Percentiles rank a stretch among this genome's conserved stretches.
Evolutionary conservation across 768 basidiomycete genomes (phyloP).

Genomic region (Tricholoma bakamatsutake): DNA sequence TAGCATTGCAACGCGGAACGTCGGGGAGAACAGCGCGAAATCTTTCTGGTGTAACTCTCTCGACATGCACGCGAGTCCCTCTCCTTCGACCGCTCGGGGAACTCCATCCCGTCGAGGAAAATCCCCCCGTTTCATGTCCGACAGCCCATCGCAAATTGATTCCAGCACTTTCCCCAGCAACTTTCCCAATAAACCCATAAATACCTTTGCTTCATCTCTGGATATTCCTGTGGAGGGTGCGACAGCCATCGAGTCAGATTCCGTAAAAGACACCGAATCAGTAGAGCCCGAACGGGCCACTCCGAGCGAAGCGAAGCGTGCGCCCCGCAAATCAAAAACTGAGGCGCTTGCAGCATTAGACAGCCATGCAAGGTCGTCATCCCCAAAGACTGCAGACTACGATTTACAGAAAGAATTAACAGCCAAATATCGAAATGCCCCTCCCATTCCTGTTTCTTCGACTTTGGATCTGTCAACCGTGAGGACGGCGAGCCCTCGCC

Average conservation of each 20-base stretch:
- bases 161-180: conserved; percentile 40
- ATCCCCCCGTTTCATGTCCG: conserved; percentile 50
- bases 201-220: conserved; percentile 61
- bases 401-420: conserved; percentile 42
- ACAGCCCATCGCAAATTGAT: conserved; percentile 42
- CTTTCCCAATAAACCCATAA: conserved; percentile 43
- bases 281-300: conserved; percentile 32
- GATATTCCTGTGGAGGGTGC: conserved; percentile 76
- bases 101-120: conserved; percentile 59
- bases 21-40: conserved; percentile 29
- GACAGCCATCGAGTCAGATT: conserved; percentile 50
- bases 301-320: conserved; percentile 50
- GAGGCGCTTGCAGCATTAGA: conserved; percentile 79
- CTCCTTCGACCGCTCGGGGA: conserved; percentile 46
- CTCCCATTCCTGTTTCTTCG: conserved; percentile 58
- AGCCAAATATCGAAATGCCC: conserved; percentile 41
- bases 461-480: conserved; percentile 64
- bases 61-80: conserved; percentile 40
- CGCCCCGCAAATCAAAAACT: conserved; percentile 87
- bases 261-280: conserved; percentile 28
- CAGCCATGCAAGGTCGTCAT: conserved; percentile 54
- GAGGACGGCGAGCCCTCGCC: conserved; percentile 56
- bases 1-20: conserved; percentile 35
- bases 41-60: conserved; percentile 24
- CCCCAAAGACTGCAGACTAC: conserved; percentile 48